A percentile compares a stretch with the other conserved stretches of the same genome.
Evolutionary conservation across 306 rosid genomes (phyloP).

Genomic region (Dryas alaskensis): DNA sequence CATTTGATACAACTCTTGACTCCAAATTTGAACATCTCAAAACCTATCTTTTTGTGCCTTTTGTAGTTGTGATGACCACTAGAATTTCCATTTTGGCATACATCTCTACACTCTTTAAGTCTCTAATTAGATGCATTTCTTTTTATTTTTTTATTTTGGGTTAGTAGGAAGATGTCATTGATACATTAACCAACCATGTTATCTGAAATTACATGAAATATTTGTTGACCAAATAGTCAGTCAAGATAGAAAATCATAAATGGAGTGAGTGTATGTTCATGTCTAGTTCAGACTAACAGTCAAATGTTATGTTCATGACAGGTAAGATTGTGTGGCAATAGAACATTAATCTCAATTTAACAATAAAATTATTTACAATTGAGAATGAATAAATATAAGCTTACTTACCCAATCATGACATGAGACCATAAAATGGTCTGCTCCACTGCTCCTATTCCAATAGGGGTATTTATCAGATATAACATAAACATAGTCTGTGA

Average conservation of each 20-base stretch:
- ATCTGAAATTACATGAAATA: too few relatives aligned
- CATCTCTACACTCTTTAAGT: too few relatives aligned
- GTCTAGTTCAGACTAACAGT: too few relatives aligned
- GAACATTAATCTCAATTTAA: background rate
- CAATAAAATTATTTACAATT: background rate
- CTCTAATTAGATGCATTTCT: background rate
- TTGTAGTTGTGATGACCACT: too few relatives aligned
- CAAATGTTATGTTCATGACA: too few relatives aligned
- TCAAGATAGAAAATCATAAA: too few relatives aligned
- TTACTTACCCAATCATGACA: constrained; percentile 59
- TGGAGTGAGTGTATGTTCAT: too few relatives aligned
- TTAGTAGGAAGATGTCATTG: background rate
- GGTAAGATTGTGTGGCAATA: background rate
- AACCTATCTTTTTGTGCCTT: background rate
- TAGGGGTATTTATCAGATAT: constrained; percentile 29
- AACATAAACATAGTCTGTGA: constrained; percentile 26
- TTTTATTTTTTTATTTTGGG: background rate
- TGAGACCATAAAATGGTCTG: constrained; percentile 53
- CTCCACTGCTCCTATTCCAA: constrained; percentile 61
- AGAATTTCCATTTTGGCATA: too few relatives aligned
- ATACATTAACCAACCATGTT: too few relatives aligned
- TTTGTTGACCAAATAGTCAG: too few relatives aligned
- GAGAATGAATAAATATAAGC: background rate
- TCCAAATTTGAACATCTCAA: background rate
- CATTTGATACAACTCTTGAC: background rate